Conservation (phyloP, 306 rosid species). For the Comarum palustre region DNA sequence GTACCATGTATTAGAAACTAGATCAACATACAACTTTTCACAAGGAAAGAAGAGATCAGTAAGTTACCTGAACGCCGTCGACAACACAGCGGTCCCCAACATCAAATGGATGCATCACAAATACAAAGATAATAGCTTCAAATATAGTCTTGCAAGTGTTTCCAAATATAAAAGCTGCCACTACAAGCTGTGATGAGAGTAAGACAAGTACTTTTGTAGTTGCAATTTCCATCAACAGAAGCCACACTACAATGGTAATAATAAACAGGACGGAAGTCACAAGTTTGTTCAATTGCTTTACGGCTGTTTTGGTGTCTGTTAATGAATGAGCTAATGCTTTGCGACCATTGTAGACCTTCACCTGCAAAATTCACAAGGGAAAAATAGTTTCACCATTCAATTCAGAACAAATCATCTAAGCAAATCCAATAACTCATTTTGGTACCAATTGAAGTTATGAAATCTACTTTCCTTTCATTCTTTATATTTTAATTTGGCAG, state of each 20-base stretch:
- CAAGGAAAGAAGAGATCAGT: slow-evolving; percentile 5
- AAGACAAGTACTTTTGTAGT: slow-evolving; percentile 77
- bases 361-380: slow-evolving; percentile 39
- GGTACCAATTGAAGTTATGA: not conserved
- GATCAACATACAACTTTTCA: slow-evolving; percentile 10
- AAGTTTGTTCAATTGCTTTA: slow-evolving; percentile 73
- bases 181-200: slow-evolving; percentile 71
- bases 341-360: slow-evolving; percentile 79
- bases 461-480: not conserved
- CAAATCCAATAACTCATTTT: not conserved
- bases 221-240: slow-evolving; percentile 80
- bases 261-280: slow-evolving; percentile 48
- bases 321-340: slow-evolving; percentile 80
- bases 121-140: slow-evolving; percentile 84
- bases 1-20: slow-evolving; percentile 13
- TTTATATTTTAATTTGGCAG: not conserved
- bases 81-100: slow-evolving; percentile 89
- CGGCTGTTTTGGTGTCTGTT: slow-evolving; percentile 86
- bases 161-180: slow-evolving; percentile 77
- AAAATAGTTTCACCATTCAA: not conserved
- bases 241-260: slow-evolving; percentile 63
- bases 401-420: not conserved
- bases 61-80: slow-evolving; percentile 73
- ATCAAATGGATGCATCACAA: slow-evolving; percentile 95
- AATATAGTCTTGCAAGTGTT: slow-evolving; percentile 87